Evolutionary conservation across 768 basidiomycete genomes (phyloP).

Genomic region (Termitomyces sp.): DNA sequence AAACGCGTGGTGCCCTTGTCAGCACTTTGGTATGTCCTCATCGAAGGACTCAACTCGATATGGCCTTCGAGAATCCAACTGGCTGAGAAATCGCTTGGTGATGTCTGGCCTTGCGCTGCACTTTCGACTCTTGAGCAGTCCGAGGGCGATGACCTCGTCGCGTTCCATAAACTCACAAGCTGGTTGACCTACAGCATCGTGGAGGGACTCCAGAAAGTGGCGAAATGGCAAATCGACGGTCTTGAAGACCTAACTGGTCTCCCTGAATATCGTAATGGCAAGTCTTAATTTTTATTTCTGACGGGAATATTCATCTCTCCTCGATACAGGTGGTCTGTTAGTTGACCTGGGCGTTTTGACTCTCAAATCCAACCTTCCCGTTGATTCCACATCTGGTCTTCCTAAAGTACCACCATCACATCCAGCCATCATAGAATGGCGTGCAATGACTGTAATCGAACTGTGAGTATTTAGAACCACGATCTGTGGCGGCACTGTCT

Average conservation of each 20-base stretch:
- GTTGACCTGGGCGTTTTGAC: conserved; percentile 79
- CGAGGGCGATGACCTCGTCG: conserved; percentile 73
- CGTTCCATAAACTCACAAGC: conserved; percentile 94
- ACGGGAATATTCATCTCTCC: neutral
- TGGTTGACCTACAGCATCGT: conserved; percentile 93
- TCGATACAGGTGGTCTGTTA: conserved; percentile 70
- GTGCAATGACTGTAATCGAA: conserved; percentile 91
- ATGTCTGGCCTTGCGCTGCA: conserved; percentile 86
- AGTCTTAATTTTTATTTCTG: neutral
- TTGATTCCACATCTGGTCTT: conserved; percentile 47
- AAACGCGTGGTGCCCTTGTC: conserved; percentile 61
- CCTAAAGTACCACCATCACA: conserved; percentile 72
- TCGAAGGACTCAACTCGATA: conserved; percentile 79
- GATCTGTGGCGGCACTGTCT: neutral
- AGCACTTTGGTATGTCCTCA: conserved; percentile 77
- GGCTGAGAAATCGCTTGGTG: conserved; percentile 73
- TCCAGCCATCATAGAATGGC: conserved; percentile 93
- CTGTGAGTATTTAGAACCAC: conserved; percentile 51
- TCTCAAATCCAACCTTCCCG: conserved; percentile 52
- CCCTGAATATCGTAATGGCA: conserved; percentile 94
- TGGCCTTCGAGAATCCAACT: conserved; percentile 83
- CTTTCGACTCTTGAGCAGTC: conserved; percentile 23
- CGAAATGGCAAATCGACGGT: conserved; percentile 82
- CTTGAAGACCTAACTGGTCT: conserved; percentile 86
- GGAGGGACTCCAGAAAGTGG: conserved; percentile 72